Percentiles rank a stretch among this genome's conserved stretches.
phyloP scores from a whole-genome alignment of 345 rosid species.

The Dimocarpus longan region DNA sequence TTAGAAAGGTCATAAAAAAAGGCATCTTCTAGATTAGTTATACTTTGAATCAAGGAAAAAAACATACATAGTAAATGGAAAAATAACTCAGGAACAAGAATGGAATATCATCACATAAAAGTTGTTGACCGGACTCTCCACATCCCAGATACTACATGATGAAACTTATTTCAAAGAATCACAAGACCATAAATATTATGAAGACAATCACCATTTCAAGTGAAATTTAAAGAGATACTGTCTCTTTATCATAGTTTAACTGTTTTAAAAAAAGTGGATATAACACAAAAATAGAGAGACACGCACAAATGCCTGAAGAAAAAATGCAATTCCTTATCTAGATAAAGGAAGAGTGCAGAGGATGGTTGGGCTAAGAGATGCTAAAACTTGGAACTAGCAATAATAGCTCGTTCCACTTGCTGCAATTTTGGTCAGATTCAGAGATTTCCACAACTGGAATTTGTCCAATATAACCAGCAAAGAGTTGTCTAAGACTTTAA shows the following conservation, averaged over 20 bases:
- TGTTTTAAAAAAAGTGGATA: neutral
- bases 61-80: neutral
- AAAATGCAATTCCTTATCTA: neutral
- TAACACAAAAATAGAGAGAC: neutral
- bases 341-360: neutral
- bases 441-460: neutral
- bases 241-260: neutral
- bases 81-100: neutral
- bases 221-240: neutral
- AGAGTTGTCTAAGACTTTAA: neutral
- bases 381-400: neutral
- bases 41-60: neutral
- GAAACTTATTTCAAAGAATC: neutral
- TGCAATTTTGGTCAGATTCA: neutral
- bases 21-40: neutral
- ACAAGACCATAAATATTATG: neutral
- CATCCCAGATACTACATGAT: neutral
- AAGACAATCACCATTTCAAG: neutral
- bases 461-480: neutral
- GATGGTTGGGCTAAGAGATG: neutral
- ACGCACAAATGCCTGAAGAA: neutral
- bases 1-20: neutral
- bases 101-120: neutral
- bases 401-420: neutral
- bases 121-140: neutral